These are phyloP conservation scores for Gypsophila paniculata DNA, from an alignment of 179 eudicot species.

Conservation along the genomic window DNA sequence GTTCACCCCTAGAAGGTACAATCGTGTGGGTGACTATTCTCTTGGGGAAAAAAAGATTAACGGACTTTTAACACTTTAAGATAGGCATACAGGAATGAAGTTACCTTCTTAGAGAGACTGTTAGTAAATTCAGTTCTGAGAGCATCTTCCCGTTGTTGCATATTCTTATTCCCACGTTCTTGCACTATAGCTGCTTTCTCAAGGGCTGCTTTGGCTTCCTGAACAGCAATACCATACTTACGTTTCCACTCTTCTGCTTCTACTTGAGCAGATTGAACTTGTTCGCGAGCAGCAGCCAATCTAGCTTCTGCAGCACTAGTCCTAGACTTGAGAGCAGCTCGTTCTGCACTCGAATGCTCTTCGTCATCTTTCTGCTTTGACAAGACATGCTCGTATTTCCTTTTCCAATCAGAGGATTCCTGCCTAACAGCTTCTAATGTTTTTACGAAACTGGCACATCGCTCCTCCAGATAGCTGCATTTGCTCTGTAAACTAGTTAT, in stretches of 20 bases:
- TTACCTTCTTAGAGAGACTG: conserved; percentile 68
- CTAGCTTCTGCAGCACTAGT: conserved; percentile 93
- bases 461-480: conserved; percentile 80
- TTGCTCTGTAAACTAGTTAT: conserved; percentile 70
- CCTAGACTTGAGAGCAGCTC: conserved; percentile 62
- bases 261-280: conserved; percentile 78
- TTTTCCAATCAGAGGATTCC: conserved; percentile 83
- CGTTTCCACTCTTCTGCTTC: conserved; percentile 97
- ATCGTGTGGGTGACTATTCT: background rate
- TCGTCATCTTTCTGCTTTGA: conserved; percentile 69
- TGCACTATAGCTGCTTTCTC: conserved; percentile 87
- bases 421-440: conserved; percentile 54
- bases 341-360: conserved; percentile 68
- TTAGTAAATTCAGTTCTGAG: conserved; percentile 65
- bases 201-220: conserved; percentile 84
- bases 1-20: background rate
- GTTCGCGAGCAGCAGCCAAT: conserved; percentile 90
- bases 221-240: conserved; percentile 76
- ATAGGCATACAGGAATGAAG: conserved; percentile 1
- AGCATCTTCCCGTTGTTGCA: conserved; percentile 77
- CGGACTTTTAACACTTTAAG: background rate
- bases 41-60: background rate
- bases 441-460: conserved; percentile 62
- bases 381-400: conserved; percentile 59
- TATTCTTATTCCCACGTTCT: conserved; percentile 69